A percentile compares a stretch with the other conserved stretches of the same genome.
Conservation (phyloP, 768 basidiomycete genomes). For the Kwoniella sp. region DNA sequence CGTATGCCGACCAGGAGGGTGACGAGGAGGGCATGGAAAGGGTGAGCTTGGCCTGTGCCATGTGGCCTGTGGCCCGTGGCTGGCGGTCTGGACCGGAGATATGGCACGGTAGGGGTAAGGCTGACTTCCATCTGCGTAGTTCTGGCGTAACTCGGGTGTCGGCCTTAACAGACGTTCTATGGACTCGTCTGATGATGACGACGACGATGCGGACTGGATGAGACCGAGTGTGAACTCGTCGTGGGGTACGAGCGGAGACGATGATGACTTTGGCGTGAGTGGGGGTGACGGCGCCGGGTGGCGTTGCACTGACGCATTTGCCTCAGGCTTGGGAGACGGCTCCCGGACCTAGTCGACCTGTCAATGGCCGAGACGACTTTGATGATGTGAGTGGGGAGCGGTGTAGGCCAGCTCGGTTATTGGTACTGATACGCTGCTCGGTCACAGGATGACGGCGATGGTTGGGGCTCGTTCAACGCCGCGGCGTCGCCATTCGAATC, state of each 20-base stretch:
- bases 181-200: conserved; percentile 41
- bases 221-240: conserved; percentile 15
- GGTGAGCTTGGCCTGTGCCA: no score
- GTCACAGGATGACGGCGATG: conserved; percentile 44
- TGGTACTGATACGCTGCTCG: no score
- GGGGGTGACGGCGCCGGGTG: neutral
- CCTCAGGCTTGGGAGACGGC: conserved; percentile 17
- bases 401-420: neutral
- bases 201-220: conserved; percentile 44
- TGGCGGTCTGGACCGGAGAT: no score
- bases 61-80: neutral
- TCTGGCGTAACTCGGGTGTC: conserved; percentile 28
- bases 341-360: conserved; percentile 5
- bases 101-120: no score
- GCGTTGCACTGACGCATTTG: neutral
- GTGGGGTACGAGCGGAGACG: neutral
- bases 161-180: conserved; percentile 24
- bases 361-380: conserved; percentile 21
- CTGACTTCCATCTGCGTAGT: no score
- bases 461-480: conserved; percentile 46
- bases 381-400: conserved; percentile 31
- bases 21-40: conserved; percentile 25
- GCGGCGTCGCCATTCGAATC: conserved; percentile 17
- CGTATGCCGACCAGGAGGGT: conserved; percentile 9
- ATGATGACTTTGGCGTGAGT: conserved; percentile 39